Evolutionary conservation across 2,329 filamentous ascomycete genomes (phyloP), one percentile per base, ranked within the genome.

Genomic region (Aotearoamyces nothofagi): DNA sequence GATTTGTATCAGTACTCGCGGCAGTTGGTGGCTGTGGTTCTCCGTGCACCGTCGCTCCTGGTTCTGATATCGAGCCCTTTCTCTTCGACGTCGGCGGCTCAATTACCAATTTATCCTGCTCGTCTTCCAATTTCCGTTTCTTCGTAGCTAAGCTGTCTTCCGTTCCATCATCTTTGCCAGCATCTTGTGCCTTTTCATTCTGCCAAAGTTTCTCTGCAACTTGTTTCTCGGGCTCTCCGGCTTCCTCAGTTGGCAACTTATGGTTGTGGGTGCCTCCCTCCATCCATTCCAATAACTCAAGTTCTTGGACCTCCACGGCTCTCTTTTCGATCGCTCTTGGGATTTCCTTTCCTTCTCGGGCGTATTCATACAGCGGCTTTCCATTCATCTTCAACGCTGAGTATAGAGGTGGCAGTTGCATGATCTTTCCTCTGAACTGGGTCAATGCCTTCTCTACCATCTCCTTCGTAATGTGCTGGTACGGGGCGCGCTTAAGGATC

Each of bases 281-380:
- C 50, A 71, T 73, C 61, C 82, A 98, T 48, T 94, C 82, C 5
- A 92, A 47, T 33, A 96, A 53, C 50, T 92, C 80, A 41, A 94
- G 53, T 20, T 84, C 69, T 26, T 66, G 54, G 1, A 92, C 81
- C 29, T 82, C 73, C 22, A 96, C 81, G 2, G 79, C 69, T 33
- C 87, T 62, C 30, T 78, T 71, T 49, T 84, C 65, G 34, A 98
- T 90, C 50, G 92, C 78, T 32, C 78, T 63, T 0, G 90, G 90
- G 10, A 93, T 76, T 19, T 81, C 71, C 46, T 78, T 83, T 10
- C 90, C 90, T 50, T 86, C 82, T 27, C 90, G 68, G 12, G 90
- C 90, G 53, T 96, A 96, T 55, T 98, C 86, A 51, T 98, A 98
- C 27, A 94, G 63, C 17, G 82, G 79, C 60, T 94, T 94, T 2